Conservation (phyloP, 2,329 filamentous ascomycete genomes). For the Calcarisporium arbuscula region DNA sequence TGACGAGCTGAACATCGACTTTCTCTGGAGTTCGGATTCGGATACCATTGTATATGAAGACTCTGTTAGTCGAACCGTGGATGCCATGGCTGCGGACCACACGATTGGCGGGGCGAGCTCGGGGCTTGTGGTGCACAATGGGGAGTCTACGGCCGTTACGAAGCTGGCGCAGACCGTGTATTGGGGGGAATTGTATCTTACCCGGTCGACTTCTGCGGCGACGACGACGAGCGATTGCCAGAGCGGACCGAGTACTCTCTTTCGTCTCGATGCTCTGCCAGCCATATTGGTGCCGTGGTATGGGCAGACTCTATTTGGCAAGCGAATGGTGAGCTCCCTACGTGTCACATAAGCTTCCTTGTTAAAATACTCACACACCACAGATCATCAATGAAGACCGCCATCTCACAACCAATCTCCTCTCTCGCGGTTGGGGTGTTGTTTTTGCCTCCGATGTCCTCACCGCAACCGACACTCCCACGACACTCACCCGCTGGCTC, state of each 20-base stretch:
- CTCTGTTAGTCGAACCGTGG: conserved; percentile 14
- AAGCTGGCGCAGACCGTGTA: conserved; percentile 16
- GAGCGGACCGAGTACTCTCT: conserved; percentile 17
- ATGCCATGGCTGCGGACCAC: conserved; percentile 13
- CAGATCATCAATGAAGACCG: conserved; percentile 20
- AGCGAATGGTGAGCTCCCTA: conserved; percentile 17
- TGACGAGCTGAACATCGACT: conserved; percentile 16
- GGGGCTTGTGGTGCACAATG: conserved; percentile 17
- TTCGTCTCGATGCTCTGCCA: conserved; percentile 15
- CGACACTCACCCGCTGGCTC: conserved; percentile 17
- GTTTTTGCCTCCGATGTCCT: conserved; percentile 20
- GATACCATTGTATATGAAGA: conserved; percentile 15
- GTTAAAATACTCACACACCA: neutral
- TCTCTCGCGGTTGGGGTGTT: conserved; percentile 19
- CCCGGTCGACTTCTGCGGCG: conserved; percentile 14
- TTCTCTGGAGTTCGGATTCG: conserved; percentile 19
- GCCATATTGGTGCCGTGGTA: conserved; percentile 18
- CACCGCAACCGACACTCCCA: conserved; percentile 16
- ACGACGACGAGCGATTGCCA: conserved; percentile 19
- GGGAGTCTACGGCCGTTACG: conserved; percentile 12
- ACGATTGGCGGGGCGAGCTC: conserved; percentile 18
- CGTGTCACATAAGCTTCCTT: neutral
- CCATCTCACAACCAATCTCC: conserved; percentile 19
- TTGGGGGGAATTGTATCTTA: conserved; percentile 20
- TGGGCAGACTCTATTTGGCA: conserved; percentile 15